A percentile compares a stretch with the other conserved stretches of the same genome.
Evolutionary conservation across 257 asterid genomes (phyloP).

Genomic region (Nicotiana tabacum): DNA sequence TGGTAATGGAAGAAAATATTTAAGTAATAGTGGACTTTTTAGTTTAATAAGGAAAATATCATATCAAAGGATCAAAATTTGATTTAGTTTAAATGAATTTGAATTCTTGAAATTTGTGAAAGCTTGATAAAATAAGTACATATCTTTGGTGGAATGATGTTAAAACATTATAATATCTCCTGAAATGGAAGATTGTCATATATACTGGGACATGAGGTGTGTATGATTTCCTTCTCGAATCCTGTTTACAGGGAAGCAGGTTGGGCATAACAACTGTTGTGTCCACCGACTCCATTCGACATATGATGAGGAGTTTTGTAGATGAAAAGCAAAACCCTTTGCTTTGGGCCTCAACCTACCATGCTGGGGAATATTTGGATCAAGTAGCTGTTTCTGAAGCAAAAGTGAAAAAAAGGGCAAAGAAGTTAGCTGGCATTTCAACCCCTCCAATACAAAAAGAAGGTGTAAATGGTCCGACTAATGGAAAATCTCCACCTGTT

Average conservation of each 20-base stretch:
- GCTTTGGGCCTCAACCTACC: conserved; percentile 99
- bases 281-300: conserved; percentile 98
- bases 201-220: background rate
- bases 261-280: conserved; percentile 93
- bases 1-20: background rate
- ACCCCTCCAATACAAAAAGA: conserved; percentile 45
- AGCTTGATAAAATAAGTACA: background rate
- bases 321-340: conserved; percentile 85
- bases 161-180: background rate
- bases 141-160: background rate
- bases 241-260: conserved; percentile 77
- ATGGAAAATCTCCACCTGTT: conserved; percentile 33
- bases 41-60: background rate
- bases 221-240: conserved; percentile 1
- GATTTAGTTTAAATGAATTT: conserved; percentile 1
- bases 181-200: background rate
- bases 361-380: conserved; percentile 94
- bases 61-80: background rate
- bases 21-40: background rate
- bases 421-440: conserved; percentile 53
- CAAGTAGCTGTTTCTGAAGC: conserved; percentile 91
- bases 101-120: background rate
- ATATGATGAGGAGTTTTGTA: conserved; percentile 99
- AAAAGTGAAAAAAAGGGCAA: conserved; percentile 81
- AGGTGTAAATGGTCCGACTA: conserved; percentile 20